These are phyloP conservation scores for Phoma sp. DNA, from an alignment of 2,329 filamentous ascomycete species.

Conservation along the genomic window DNA sequence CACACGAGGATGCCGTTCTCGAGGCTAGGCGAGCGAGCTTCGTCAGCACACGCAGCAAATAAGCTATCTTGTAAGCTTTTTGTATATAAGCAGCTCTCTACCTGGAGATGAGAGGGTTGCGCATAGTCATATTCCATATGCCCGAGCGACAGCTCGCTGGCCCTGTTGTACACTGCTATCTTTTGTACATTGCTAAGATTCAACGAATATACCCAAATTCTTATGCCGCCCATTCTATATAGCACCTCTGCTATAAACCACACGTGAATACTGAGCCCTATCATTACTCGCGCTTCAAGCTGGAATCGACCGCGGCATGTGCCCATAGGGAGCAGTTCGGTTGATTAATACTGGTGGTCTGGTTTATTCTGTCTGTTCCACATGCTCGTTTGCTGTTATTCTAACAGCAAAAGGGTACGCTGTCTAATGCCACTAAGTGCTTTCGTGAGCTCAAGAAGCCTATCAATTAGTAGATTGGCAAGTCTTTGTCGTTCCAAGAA, in stretches of 20 bases:
- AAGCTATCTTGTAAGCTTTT: neutral
- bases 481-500: too few species aligned
- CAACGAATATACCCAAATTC: conserved; percentile 13
- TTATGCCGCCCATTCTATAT: neutral
- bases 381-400: too few species aligned
- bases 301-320: neutral
- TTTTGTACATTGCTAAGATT: conserved; percentile 1
- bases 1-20: conserved; percentile 40
- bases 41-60: conserved; percentile 28
- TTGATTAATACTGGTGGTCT: too few species aligned
- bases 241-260: neutral
- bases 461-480: too few species aligned
- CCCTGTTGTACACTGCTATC: conserved; percentile 1
- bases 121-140: neutral
- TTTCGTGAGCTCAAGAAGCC: too few species aligned
- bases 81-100: conserved; percentile 1
- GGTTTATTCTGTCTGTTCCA: too few species aligned
- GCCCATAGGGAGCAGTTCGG: too few species aligned
- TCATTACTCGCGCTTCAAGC: neutral
- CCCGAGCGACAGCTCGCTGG: conserved; percentile 7
- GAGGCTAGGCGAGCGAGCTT: conserved; percentile 42
- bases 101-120: neutral
- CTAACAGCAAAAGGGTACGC: too few species aligned
- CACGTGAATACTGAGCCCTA: neutral
- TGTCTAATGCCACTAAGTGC: too few species aligned